Evolutionary conservation across 305 asterid species (phyloP).

Genomic region (Fraxinus xanthoxyloides): DNA sequence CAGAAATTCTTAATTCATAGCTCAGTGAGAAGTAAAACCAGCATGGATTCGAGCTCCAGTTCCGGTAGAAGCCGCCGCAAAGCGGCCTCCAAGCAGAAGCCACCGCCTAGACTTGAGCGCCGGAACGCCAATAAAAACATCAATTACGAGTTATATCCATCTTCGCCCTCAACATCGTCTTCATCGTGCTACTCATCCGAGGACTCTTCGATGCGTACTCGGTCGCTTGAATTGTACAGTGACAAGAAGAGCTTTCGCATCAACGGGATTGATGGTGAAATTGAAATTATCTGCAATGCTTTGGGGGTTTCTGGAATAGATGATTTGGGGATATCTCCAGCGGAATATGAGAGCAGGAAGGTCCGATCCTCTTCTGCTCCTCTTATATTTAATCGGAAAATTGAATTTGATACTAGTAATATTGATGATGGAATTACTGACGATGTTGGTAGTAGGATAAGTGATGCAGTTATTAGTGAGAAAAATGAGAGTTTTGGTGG

Average conservation of each 20-base stretch:
- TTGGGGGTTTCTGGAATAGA: slow-evolving; percentile 13
- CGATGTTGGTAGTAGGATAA: not conserved
- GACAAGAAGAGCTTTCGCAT: slow-evolving; percentile 5
- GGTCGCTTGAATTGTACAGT: not conserved
- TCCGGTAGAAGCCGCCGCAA: not conserved
- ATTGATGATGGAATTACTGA: not conserved
- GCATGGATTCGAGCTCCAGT: not conserved
- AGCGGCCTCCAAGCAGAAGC: not conserved
- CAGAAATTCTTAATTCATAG: not conserved
- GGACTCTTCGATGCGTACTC: not conserved
- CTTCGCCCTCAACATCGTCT: not conserved
- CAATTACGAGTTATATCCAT: not conserved
- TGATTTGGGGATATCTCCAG: not conserved
- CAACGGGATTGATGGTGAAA: not conserved
- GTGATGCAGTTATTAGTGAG: not conserved
- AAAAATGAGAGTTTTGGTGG: not conserved
- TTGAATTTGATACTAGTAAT: not conserved
- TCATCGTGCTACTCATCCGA: not conserved
- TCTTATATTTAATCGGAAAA: not conserved
- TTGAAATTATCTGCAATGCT: not conserved
- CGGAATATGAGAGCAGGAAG: slow-evolving; percentile 6
- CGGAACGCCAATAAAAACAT: not conserved
- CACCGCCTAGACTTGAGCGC: not conserved
- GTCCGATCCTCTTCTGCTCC: not conserved
- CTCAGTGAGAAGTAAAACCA: not conserved